Evolutionary conservation across 306 rosid species (phyloP).

Genomic region (Cicer chorassanicum): DNA sequence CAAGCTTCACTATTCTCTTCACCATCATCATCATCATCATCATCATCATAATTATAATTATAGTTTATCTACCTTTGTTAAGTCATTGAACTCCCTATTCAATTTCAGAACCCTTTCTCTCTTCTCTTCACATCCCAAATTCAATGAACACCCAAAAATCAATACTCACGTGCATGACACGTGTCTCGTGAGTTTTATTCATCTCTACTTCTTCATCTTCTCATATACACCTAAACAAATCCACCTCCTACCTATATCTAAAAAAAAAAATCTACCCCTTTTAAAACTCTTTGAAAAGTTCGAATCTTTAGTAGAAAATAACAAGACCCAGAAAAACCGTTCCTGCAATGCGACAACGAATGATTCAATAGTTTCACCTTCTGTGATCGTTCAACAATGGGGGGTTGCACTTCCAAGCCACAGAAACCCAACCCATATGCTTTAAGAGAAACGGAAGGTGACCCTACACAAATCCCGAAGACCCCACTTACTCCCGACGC

Average conservation of each 20-base stretch:
- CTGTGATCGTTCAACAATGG: slow-evolving; percentile 61
- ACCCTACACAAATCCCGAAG: slow-evolving; percentile 61
- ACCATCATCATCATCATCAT: slow-evolving; percentile 32
- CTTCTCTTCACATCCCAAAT: slow-evolving; percentile 29
- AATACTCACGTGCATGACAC: slow-evolving; percentile 59
- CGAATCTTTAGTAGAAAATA: slow-evolving; percentile 43
- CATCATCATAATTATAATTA: slow-evolving; percentile 10
- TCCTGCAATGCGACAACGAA: slow-evolving; percentile 40
- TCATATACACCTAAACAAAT: slow-evolving; percentile 39
- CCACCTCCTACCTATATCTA: slow-evolving; percentile 21
- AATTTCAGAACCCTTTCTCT: slow-evolving; percentile 5
- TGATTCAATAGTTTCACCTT: slow-evolving; percentile 43
- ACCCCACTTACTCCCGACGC: slow-evolving; percentile 48
- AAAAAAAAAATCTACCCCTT: neutral
- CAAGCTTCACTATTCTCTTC: slow-evolving; percentile 7
- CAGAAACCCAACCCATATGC: slow-evolving; percentile 75
- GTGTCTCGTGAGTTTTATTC: slow-evolving; percentile 49
- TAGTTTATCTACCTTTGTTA: neutral
- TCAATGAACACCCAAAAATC: slow-evolving; percentile 44
- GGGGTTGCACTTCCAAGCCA: slow-evolving; percentile 90
- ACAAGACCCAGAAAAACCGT: slow-evolving; percentile 36
- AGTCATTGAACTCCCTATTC: slow-evolving; percentile 24
- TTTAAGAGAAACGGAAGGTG: slow-evolving; percentile 48
- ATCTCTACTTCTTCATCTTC: slow-evolving; percentile 23
- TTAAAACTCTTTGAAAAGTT: slow-evolving; percentile 31